Evolutionary conservation across 805 yeast species (phyloP), one percentile per base, ranked within the genome.

Genomic region (Ogataea saltuana): DNA sequence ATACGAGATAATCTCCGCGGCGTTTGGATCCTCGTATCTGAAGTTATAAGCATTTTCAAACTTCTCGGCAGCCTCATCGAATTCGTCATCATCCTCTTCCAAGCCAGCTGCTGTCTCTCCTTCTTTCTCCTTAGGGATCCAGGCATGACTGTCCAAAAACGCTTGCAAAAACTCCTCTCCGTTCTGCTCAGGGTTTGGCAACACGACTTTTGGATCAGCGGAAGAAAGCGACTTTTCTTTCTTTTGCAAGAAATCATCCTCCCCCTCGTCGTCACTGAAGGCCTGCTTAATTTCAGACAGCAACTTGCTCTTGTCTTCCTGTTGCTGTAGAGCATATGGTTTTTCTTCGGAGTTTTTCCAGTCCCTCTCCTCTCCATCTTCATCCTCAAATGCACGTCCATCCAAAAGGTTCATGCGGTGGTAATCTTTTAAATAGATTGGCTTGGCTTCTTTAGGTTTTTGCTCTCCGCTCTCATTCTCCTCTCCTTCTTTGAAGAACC

Each of bases 41-140:
- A 91, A 91, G 59, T 93, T 93, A 68, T 90, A 91, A 0, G 96
- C 97, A 50, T 81, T 80, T 65, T 93, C 99, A 56, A 88, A 89
- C 57, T 80, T 71, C 55, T 93, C 99, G 5, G 85, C 97, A 2
- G 95, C 93, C 32, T 88, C 86, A 37, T 91, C 97, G 58, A 90
- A 90, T 42, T 86, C 93, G 36, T 84, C 91, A 55, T 88, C 95
- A 45, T 82, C 88, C 44, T 78, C 87, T 25, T 74, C 72, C 51
- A 73, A 63, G n/a, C 55, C 57, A 26, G 60, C 66, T 9, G 52
- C 17, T 7, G 42, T 63, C 59, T 34, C 56, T 53, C 72, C 72
- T 51, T 76, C 78, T 51, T 83, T 88, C 39, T 78, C 71, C 39
- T 74, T 75, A 26, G 96, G 95, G 41, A 89, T 78, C 99, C 99